phyloP scores from a whole-genome alignment of 805 yeast species.

The Barnettozyma sucrosica region DNA sequence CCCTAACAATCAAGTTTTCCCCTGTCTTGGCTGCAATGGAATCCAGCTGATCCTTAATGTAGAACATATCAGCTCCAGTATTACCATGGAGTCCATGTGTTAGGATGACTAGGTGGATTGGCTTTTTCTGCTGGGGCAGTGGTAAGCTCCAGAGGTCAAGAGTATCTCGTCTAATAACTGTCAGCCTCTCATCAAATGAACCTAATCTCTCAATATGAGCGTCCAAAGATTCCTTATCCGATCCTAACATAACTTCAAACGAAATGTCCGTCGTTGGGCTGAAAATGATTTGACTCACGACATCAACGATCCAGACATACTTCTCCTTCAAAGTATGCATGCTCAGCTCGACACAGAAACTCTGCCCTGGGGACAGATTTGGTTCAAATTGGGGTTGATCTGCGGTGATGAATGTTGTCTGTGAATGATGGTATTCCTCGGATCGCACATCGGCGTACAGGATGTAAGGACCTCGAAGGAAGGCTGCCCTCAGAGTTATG shows the following conservation, averaged over 20 bases:
- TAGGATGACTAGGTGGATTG: constrained; percentile 60
- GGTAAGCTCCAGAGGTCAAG: constrained; percentile 71
- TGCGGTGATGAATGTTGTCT: constrained; percentile 55
- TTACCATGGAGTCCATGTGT: constrained; percentile 81
- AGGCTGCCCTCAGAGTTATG: constrained; percentile 61
- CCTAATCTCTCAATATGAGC: constrained; percentile 28
- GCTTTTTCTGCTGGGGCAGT: constrained; percentile 32
- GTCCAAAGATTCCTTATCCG: constrained; percentile 28
- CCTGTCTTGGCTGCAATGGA: constrained; percentile 30
- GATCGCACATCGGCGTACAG: constrained; percentile 64
- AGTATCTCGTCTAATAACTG: constrained; percentile 49
- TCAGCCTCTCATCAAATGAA: constrained; percentile 30
- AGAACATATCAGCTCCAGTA: constrained; percentile 68
- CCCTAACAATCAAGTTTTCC: constrained; percentile 60
- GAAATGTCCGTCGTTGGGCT: constrained; percentile 53
- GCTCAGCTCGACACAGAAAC: constrained; percentile 52
- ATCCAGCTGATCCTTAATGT: constrained; percentile 65
- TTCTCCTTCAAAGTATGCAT: constrained; percentile 54
- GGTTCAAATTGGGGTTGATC: constrained; percentile 77
- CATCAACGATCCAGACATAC: constrained; percentile 67
- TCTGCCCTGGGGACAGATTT: constrained; percentile 63
- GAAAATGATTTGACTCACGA: constrained; percentile 66
- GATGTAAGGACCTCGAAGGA: constrained; percentile 70
- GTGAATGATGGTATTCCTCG: constrained; percentile 45
- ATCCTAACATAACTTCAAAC: constrained; percentile 54